Conservation (phyloP, 257 asterid genomes). For the Solanum pinnatisectum region DNA sequence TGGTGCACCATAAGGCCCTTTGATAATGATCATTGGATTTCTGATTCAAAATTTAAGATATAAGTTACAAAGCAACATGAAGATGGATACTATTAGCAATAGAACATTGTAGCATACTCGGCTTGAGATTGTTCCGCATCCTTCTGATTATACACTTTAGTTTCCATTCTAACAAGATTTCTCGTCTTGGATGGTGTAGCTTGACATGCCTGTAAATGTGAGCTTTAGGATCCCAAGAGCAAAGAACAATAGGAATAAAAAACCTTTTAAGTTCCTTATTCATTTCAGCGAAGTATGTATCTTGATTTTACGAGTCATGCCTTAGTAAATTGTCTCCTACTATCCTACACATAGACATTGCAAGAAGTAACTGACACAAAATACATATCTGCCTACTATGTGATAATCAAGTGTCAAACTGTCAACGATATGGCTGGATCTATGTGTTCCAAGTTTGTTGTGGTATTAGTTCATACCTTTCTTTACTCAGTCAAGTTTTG, state of each 20-base stretch:
- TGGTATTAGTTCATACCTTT: neutral
- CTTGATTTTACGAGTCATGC: neutral
- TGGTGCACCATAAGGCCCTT: constrained; percentile 94
- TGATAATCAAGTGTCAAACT: neutral
- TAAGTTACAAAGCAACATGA: neutral
- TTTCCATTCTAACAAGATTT: constrained; percentile 59
- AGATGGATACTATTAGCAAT: neutral
- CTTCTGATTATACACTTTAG: constrained; percentile 30
- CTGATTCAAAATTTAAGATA: constrained; percentile 14
- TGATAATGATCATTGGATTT: constrained; percentile 56
- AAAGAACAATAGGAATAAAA: neutral
- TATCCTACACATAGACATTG: neutral
- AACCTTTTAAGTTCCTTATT: neutral
- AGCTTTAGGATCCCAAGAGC: neutral
- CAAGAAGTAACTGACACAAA: neutral
- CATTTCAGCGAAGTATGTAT: neutral
- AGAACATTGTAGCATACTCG: constrained; percentile 26
- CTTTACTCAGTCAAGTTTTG: neutral
- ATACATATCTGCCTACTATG: neutral
- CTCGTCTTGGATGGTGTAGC: constrained; percentile 29
- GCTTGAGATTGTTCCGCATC: constrained; percentile 18
- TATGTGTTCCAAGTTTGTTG: neutral
- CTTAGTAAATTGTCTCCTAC: neutral
- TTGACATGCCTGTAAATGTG: constrained; percentile 44
- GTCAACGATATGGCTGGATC: neutral